Conservation (phyloP, 78 protist species). For the Cavenderia fasciculata region DNA sequence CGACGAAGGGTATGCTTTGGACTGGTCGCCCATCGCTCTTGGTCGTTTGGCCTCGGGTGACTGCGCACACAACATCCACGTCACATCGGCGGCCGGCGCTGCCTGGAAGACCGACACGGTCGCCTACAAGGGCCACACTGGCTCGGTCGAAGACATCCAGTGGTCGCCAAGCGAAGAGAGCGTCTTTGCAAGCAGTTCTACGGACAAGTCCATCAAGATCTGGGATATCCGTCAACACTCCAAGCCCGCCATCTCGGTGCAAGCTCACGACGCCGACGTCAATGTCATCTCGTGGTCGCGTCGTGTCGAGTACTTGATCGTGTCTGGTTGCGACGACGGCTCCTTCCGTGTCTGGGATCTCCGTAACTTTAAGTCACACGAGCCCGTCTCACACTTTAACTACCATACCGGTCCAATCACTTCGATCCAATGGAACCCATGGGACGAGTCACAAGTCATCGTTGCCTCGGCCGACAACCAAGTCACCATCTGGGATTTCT, state of each 20-base stretch:
- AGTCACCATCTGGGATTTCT: constrained; percentile 95
- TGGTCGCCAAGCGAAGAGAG: constrained; percentile 92
- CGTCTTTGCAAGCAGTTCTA: constrained; percentile 85
- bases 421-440: constrained; percentile 94
- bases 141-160: constrained; percentile 93
- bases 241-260: constrained; percentile 61
- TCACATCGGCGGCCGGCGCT: constrained; percentile 20
- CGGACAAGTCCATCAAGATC: constrained; percentile 78
- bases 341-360: constrained; percentile 95
- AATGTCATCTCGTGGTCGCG: constrained; percentile 94
- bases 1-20: constrained; percentile 94
- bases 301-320: constrained; percentile 84
- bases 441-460: constrained; percentile 91
- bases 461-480: constrained; percentile 85
- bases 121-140: constrained; percentile 85
- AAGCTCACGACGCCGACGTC: constrained; percentile 88
- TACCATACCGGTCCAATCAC: constrained; percentile 93
- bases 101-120: constrained; percentile 75
- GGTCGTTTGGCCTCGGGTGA: constrained; percentile 91
- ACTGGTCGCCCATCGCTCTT: constrained; percentile 84
- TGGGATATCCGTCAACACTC: constrained; percentile 85
- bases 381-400: constrained; percentile 64
- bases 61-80: constrained; percentile 68
- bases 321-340: constrained; percentile 97
- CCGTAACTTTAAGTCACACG: constrained; percentile 72